A percentile compares a stretch with the other conserved stretches of the same genome.
Evolutionary conservation across 2,329 filamentous ascomycete species (phyloP).

Genomic region (Neonectria coccinea): DNA sequence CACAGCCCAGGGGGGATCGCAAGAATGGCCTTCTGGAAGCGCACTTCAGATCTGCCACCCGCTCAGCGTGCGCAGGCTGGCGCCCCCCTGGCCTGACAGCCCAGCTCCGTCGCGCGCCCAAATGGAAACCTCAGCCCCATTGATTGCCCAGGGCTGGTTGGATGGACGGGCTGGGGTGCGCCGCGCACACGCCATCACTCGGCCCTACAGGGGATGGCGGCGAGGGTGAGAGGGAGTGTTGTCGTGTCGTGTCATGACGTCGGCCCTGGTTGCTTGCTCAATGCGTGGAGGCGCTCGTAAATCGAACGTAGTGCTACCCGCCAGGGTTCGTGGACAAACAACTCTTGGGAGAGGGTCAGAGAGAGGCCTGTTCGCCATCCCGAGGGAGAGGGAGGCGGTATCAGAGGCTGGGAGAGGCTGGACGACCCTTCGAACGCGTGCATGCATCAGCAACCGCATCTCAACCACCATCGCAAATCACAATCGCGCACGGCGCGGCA

Average conservation of each 20-base stretch:
- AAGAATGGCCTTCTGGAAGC: conserved; percentile 42
- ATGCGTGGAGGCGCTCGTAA: conserved; percentile 2
- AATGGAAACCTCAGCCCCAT: conserved; percentile 30
- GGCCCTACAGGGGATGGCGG: conserved; percentile 38
- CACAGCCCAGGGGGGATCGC: conserved; percentile 36
- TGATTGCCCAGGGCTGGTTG: conserved; percentile 33
- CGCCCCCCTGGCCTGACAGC: conserved; percentile 36
- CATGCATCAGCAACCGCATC: conserved; percentile 33
- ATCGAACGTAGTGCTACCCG: background rate
- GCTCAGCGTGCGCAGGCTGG: conserved; percentile 32
- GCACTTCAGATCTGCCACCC: conserved; percentile 40
- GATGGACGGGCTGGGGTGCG: conserved; percentile 15
- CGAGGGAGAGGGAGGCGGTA: conserved; percentile 40
- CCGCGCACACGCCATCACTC: conserved; percentile 42
- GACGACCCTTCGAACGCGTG: conserved; percentile 30
- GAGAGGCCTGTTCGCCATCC: conserved; percentile 46
- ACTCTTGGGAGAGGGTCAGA: conserved; percentile 40
- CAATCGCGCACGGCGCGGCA: conserved; percentile 18
- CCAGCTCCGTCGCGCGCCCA: conserved; percentile 43
- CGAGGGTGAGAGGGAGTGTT: conserved; percentile 7
- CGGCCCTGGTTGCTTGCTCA: conserved; percentile 22
- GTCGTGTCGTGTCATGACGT: conserved; percentile 42
- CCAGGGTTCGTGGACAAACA: conserved; percentile 35
- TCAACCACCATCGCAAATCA: conserved; percentile 17
- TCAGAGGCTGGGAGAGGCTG: conserved; percentile 36